These are phyloP conservation scores for Cutaneotrichosporon sp. DNA, from an alignment of 1,284 basidiomycete genomes.

Conservation along the genomic window DNA sequence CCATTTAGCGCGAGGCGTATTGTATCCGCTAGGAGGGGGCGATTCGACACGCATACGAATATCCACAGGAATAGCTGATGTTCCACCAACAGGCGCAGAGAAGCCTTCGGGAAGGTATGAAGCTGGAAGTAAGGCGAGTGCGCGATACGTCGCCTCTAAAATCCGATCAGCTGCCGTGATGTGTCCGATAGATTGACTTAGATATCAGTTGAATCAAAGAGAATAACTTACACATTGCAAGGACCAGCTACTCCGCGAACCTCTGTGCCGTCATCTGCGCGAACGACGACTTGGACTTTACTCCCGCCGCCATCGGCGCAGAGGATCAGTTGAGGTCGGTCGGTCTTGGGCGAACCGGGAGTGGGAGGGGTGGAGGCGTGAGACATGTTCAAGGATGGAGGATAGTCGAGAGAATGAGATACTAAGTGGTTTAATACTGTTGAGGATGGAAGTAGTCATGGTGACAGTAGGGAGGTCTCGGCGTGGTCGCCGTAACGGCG, in stretches of 20 bases:
- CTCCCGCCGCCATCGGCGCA: conserved; percentile 47
- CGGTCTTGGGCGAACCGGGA: neutral
- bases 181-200: conserved; percentile 41
- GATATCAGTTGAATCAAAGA: no score
- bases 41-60: conserved; percentile 12
- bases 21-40: conserved; percentile 16
- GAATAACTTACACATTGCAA: conserved; percentile 46
- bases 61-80: neutral
- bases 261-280: conserved; percentile 40
- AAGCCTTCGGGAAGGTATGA: conserved; percentile 33
- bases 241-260: conserved; percentile 44
- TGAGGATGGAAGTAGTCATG: no score
- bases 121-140: conserved; percentile 36
- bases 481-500: conserved; percentile 5
- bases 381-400: neutral
- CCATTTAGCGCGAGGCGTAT: conserved; percentile 21
- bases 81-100: conserved; percentile 19
- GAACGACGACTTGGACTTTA: conserved; percentile 45
- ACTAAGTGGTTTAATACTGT: neutral
- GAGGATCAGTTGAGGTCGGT: conserved; percentile 34
- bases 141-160: conserved; percentile 46
- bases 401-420: no score
- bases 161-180: conserved; percentile 37
- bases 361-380: conserved; percentile 4
- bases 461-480: neutral